Conservation (phyloP, 192 early-diverging fungal species). For the Haplosporangium gracile region DNA sequence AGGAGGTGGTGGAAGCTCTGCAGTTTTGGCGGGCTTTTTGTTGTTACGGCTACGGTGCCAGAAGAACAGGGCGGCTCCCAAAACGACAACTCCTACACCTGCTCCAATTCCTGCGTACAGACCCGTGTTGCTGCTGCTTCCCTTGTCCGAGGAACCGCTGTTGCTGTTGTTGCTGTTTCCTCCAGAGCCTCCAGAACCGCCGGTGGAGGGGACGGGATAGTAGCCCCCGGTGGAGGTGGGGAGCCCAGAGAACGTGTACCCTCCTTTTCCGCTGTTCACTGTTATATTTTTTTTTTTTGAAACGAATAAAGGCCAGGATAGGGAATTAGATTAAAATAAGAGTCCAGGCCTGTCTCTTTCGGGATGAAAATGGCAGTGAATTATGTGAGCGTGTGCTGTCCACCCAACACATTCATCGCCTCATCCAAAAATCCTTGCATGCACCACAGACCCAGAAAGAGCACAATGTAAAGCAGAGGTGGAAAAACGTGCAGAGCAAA, state of each 20-base stretch:
- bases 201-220: background rate
- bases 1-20: background rate
- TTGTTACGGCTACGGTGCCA: slow-evolving; percentile 21
- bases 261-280: background rate
- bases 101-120: slow-evolving; percentile 38
- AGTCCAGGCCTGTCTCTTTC: background rate
- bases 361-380: background rate
- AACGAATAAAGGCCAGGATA: background rate
- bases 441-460: background rate
- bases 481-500: too few relatives aligned
- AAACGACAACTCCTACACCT: slow-evolving; percentile 24
- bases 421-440: background rate
- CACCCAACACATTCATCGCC: background rate
- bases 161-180: slow-evolving; percentile 2
- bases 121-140: slow-evolving; percentile 20
- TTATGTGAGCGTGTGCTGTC: background rate
- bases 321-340: background rate
- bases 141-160: background rate
- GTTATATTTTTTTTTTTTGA: background rate
- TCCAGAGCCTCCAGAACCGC: background rate
- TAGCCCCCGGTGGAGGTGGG: background rate
- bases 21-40: background rate
- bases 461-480: too few relatives aligned
- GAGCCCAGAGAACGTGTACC: background rate
- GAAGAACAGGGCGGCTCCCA: slow-evolving; percentile 27